phyloP scores from a whole-genome alignment of 2,329 filamentous ascomycete genomes.

The Cytospora piceae region DNA sequence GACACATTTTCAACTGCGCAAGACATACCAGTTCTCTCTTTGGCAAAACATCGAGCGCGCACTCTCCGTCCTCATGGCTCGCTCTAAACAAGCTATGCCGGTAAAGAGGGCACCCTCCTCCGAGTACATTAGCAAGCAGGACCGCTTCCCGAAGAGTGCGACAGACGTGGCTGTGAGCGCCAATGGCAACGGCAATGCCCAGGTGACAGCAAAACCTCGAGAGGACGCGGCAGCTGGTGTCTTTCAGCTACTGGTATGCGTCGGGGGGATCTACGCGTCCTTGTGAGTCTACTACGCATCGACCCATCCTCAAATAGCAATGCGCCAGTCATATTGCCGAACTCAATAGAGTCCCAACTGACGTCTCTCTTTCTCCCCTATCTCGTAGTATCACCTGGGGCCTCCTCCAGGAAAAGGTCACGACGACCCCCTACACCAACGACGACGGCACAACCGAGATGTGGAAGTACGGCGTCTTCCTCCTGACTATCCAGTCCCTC shows the following conservation, averaged over 20 bases:
- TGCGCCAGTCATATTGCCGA: not conserved
- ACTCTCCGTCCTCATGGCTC: slow-evolving; percentile 59
- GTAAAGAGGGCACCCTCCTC: slow-evolving; percentile 68
- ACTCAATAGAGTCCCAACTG: slow-evolving; percentile 2
- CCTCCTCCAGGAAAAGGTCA: slow-evolving; percentile 94
- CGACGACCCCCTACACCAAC: slow-evolving; percentile 83
- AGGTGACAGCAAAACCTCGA: slow-evolving; percentile 25
- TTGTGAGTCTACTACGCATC: slow-evolving; percentile 66
- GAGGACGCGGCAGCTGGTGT: slow-evolving; percentile 55
- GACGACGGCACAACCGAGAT: slow-evolving; percentile 64
- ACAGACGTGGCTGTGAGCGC: slow-evolving; percentile 40
- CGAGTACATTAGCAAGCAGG: slow-evolving; percentile 61
- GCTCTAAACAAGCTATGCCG: slow-evolving; percentile 69
- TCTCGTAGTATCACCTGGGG: slow-evolving; percentile 86
- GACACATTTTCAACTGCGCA: slow-evolving; percentile 6
- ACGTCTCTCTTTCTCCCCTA: slow-evolving; percentile 7
- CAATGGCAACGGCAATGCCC: slow-evolving; percentile 37
- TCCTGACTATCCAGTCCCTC: slow-evolving; percentile 93
- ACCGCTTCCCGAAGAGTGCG: slow-evolving; percentile 38
- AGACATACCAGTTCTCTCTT: not conserved
- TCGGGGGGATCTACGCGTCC: slow-evolving; percentile 94
- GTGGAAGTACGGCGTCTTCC: slow-evolving; percentile 92
- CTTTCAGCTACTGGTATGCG: slow-evolving; percentile 79
- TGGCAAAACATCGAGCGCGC: not conserved
- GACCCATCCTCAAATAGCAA: not conserved